Evolutionary conservation across 108 stramenopile species (phyloP).

Genomic region (Seminavis robusta): DNA sequence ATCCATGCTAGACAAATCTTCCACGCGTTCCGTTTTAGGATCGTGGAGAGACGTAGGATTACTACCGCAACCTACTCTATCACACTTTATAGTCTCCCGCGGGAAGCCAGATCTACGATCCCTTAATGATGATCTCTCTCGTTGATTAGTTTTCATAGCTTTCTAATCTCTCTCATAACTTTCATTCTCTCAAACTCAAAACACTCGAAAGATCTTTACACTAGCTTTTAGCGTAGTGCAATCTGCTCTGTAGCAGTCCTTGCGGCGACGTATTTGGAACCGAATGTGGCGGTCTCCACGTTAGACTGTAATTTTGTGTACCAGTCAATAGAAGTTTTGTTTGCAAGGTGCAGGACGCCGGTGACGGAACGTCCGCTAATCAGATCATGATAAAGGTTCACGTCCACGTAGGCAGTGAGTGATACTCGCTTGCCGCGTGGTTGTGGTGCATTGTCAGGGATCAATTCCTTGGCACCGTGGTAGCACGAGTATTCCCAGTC

Average conservation of each 20-base stretch:
- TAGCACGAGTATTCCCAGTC: no score
- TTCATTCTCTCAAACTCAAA: no score
- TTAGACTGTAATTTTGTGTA: conserved; percentile 50
- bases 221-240: conserved; percentile 43
- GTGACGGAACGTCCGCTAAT: conserved; percentile 46
- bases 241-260: conserved; percentile 30
- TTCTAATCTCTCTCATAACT: no score
- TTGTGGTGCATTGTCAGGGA: conserved; percentile 25
- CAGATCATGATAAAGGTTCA: conserved; percentile 41
- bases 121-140: no score
- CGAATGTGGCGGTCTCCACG: conserved; percentile 54
- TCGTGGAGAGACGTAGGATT: no score
- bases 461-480: conserved; percentile 13
- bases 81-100: no score
- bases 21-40: no score
- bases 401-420: conserved; percentile 39
- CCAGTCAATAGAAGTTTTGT: conserved; percentile 44
- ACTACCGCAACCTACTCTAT: no score
- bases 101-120: no score
- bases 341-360: conserved; percentile 47
- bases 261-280: conserved; percentile 42
- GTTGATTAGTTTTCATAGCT: no score
- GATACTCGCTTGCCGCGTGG: conserved; percentile 23
- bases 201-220: no score
- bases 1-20: no score